phyloP scores from a whole-genome alignment of 345 rosid genomes.

The Toxicodendron radicans region DNA sequence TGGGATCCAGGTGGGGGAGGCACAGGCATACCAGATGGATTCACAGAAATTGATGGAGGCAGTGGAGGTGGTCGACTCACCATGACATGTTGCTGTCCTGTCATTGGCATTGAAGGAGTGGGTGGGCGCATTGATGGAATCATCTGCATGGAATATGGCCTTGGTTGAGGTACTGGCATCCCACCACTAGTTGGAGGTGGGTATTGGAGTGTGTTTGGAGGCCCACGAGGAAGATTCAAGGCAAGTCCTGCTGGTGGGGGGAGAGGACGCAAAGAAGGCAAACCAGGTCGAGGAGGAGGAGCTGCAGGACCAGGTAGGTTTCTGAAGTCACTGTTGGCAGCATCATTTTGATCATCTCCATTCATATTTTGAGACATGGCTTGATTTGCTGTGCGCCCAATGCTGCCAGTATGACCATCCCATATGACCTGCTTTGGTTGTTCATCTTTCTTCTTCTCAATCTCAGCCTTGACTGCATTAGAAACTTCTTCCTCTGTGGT shows the following conservation, averaged over 20 bases:
- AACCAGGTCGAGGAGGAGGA: constrained; percentile 55
- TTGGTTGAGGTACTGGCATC: constrained; percentile 43
- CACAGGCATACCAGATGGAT: constrained; percentile 35
- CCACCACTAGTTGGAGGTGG: constrained; percentile 30
- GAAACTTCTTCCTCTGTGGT: constrained; percentile 74
- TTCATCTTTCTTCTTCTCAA: constrained; percentile 66
- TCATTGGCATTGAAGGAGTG: constrained; percentile 43
- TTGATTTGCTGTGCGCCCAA: constrained; percentile 66
- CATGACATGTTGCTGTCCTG: constrained; percentile 46
- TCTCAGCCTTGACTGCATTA: constrained; percentile 67
- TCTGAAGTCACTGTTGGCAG: constrained; percentile 30
- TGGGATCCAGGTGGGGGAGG: constrained; percentile 66
- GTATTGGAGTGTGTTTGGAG: constrained; percentile 44
- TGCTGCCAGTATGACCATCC: constrained; percentile 71
- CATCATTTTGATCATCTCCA: constrained; percentile 43
- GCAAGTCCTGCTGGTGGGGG: constrained; percentile 66
- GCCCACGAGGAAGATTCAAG: constrained; percentile 55
- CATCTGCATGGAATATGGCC: constrained; percentile 51
- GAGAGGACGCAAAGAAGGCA: constrained; percentile 51
- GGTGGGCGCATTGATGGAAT: constrained; percentile 43
- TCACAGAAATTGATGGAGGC: constrained; percentile 37
- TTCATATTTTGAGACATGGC: constrained; percentile 51
- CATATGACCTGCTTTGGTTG: constrained; percentile 72
- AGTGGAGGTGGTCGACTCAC: constrained; percentile 35
- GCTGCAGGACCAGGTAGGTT: constrained; percentile 62